Evolutionary conservation across 129 eudicot genomes (phyloP), one percentile per base, ranked within the genome.

Genomic region (Sambucus nigra): DNA sequence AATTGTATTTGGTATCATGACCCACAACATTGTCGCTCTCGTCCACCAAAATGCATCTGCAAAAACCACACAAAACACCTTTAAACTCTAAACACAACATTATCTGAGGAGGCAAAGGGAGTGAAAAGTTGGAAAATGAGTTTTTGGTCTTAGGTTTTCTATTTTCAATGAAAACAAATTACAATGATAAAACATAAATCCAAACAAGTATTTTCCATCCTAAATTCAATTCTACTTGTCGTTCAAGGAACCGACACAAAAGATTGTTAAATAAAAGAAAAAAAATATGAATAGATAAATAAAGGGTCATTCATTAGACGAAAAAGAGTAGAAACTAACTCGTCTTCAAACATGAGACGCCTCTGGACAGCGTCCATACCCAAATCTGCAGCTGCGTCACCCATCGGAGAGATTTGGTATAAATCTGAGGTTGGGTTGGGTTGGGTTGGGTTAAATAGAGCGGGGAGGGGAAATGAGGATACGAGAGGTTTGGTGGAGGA

Each of bases 21-120:
- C 96, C 96, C 33, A 82, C 75, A 35, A 87, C 96, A 5, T 23
- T 67, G 51, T 87, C 96, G 39, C 75, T 87, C 71, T 75, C 96
- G 71, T 87, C 96, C 68, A 87, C 96, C 78, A 87, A 54, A 53
- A 87, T 87, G 68, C 96, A 87, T 51, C 96, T 87, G 80, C 75
- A 66, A 47, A 61, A 68, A 42, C 19, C 8, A 15, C 10, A 31
- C 38, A 31, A 11, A 31, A 11, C n/a, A n/a, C n/a, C n/a, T n/a
- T n/a, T n/a, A n/a, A n/a, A n/a, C n/a, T n/a, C n/a, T n/a, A n/a
- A n/a, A n/a, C n/a, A n/a, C n/a, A n/a, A n/a, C n/a, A n/a, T n/a
- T n/a, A n/a, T n/a, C n/a, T n/a, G n/a, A n/a, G n/a, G n/a, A n/a
- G n/a, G n/a, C n/a, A n/a, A n/a, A n/a, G n/a, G n/a, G n/a, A n/a